Percentiles rank a stretch among this genome's conserved stretches.
Conservation (phyloP, 345 rosid genomes). For the Jatropha curcas region DNA sequence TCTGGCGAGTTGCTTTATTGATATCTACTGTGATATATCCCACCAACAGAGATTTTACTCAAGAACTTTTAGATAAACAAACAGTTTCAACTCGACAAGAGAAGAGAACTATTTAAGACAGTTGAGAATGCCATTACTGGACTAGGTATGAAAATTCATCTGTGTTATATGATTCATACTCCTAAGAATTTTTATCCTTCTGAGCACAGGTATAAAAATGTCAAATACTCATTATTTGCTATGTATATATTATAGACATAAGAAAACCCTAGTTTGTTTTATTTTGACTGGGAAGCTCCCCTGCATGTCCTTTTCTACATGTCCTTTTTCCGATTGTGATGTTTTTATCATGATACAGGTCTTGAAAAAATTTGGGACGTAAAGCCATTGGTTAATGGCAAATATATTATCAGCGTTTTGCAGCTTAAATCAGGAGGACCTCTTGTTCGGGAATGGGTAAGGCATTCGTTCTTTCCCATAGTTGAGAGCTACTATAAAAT, state of each 20-base stretch:
- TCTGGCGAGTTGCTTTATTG: slow-evolving; percentile 81
- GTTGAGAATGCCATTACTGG: slow-evolving; percentile 52
- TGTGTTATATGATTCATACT: background rate
- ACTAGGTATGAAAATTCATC: slow-evolving; percentile 48
- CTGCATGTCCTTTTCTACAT: too few species aligned
- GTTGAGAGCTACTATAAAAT: too few species aligned
- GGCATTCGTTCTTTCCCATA: slow-evolving; percentile 17
- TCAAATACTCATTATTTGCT: background rate
- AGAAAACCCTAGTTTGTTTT: background rate
- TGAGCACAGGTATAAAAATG: background rate
- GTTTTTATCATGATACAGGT: slow-evolving; percentile 42
- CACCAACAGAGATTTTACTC: slow-evolving; percentile 32
- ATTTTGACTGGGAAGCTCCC: background rate
- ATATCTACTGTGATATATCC: slow-evolving; percentile 58
- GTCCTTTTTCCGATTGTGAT: background rate
- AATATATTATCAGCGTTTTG: slow-evolving; percentile 71
- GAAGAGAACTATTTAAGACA: slow-evolving; percentile 47
- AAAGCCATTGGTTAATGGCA: slow-evolving; percentile 82
- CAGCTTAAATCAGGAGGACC: slow-evolving; percentile 79
- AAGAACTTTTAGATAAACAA: slow-evolving; percentile 32
- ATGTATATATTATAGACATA: background rate
- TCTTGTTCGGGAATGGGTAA: slow-evolving; percentile 82
- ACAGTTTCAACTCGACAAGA: slow-evolving; percentile 50
- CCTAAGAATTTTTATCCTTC: background rate
- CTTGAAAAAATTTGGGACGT: slow-evolving; percentile 77